Base-by-base conservation (phyloP, 2,329 filamentous ascomycete genomes). In the Aspergillus puulaauensis region DNA sequence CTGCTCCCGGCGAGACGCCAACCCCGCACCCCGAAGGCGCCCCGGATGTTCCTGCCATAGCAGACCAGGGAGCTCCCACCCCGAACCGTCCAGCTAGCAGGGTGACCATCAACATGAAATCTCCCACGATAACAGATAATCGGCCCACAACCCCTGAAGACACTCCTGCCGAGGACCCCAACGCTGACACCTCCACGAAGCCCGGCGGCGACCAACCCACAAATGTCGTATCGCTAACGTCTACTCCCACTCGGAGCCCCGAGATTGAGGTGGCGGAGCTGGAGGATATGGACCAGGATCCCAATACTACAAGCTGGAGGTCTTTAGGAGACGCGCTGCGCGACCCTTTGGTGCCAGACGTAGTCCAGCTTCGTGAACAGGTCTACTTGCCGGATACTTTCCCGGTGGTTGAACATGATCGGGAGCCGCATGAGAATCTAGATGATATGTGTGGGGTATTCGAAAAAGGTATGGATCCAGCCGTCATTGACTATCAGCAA, bases 251-350 rank as follows among this genome's bases (percentile, higher is more conserved):
- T 19, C 72, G 73, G 44, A 80, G 77, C 53, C 77, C 77, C 11
- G 75, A 79, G 55, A 81, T 81, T 33, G 79, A 82, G 65, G 77
- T 80, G 15, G 77, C 78, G 7, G 78, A 80, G 44, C 66, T 75
- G 17, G 79, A 82, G 67, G 80, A 81, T 56, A 77, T 79, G 64
- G 76, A 79, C 52, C 76, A 80, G 62, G 77, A 80, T 52, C 73
- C 76, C 2, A 74, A 74, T 31, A 72, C 73, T 19, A 77, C 77
- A 8, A 77, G 67, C 59, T 81, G 79, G 79, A 73, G 69, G 57
- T 66, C 70, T 3, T 58, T 77, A 53, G 73, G 66, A 12, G 73
- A 73, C 35, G 70, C 67, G 12, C 51, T 75, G 46, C 70, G 68
- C 40, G 70, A 73, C 11, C 67, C 66, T 5, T 58, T 60, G 14